Conservation (phyloP, 306 rosid genomes). For the Lathyrus sativus region DNA sequence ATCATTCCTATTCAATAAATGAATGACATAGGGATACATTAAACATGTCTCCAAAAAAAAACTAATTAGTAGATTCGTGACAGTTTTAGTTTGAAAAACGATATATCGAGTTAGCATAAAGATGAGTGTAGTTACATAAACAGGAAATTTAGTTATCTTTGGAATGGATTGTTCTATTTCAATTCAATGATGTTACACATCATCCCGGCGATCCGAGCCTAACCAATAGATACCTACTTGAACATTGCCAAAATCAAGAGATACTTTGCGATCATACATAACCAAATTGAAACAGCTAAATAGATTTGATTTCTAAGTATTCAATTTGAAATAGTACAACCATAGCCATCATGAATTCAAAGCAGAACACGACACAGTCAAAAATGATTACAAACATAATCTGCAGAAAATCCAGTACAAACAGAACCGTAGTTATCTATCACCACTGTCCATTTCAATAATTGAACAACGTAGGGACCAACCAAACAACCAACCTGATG, state of each 20-base stretch:
- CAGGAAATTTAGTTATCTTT: too few species aligned
- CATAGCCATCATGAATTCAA: background rate
- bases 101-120: background rate
- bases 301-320: constrained; percentile 13
- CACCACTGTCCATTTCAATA: constrained; percentile 30
- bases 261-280: background rate
- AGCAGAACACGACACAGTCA: constrained; percentile 7
- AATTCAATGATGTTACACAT: constrained; percentile 1
- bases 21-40: background rate
- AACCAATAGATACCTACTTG: background rate
- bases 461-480: constrained; percentile 25
- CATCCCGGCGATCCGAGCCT: background rate
- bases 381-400: constrained; percentile 12
- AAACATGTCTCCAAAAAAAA: constrained; percentile 5
- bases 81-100: too few species aligned
- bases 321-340: background rate
- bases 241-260: too few species aligned
- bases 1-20: constrained; percentile 20
- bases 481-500: constrained; percentile 32
- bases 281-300: background rate
- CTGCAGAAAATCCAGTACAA: constrained; percentile 23
- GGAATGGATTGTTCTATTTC: background rate
- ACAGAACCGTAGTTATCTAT: too few species aligned
- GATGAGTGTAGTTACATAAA: constrained; percentile 9
- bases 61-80: too few species aligned